Conservation (phyloP, 495 filamentous ascomycete species). For the Pyronema omphalodes region DNA sequence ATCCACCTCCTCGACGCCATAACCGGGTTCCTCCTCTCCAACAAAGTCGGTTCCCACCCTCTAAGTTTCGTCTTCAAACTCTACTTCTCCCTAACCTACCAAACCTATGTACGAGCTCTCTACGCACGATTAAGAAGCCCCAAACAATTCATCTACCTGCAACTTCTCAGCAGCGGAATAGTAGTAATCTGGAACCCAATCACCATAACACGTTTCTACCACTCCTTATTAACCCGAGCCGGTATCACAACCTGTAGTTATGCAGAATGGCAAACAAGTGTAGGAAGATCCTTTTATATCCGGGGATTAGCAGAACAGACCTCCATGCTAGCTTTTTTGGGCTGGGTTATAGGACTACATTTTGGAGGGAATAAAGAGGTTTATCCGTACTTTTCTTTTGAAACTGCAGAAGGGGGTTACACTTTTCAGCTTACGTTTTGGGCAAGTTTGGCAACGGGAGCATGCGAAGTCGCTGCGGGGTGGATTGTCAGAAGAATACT, state of each 20-base stretch:
- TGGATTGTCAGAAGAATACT: conserved; percentile 39
- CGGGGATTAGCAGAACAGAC: conserved; percentile 42
- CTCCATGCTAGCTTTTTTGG: conserved; percentile 46
- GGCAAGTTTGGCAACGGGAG: conserved; percentile 41
- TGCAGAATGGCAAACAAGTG: conserved; percentile 39
- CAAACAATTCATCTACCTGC: conserved; percentile 39
- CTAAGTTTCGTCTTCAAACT: conserved; percentile 47
- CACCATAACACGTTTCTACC: conserved; percentile 39
- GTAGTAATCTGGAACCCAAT: conserved; percentile 35
- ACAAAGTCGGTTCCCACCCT: conserved; percentile 43
- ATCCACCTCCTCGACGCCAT: conserved; percentile 40
- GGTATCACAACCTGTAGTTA: conserved; percentile 36
- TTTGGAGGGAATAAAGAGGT: conserved; percentile 41
- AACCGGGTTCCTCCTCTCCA: conserved; percentile 44
- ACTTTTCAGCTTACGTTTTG: conserved; percentile 39
- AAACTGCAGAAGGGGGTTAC: conserved; percentile 22
- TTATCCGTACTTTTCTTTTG: conserved; percentile 21
- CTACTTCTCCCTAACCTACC: conserved; percentile 47
- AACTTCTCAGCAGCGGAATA: conserved; percentile 39
- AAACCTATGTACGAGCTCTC: conserved; percentile 50
- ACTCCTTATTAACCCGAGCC: conserved; percentile 32
- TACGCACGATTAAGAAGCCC: conserved; percentile 44
- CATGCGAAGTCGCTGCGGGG: conserved; percentile 38
- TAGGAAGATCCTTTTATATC: conserved; percentile 42
- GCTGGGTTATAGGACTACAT: conserved; percentile 40